Evolutionary conservation across 331 rosid species (phyloP).

Genomic region (Acacia concinna): DNA sequence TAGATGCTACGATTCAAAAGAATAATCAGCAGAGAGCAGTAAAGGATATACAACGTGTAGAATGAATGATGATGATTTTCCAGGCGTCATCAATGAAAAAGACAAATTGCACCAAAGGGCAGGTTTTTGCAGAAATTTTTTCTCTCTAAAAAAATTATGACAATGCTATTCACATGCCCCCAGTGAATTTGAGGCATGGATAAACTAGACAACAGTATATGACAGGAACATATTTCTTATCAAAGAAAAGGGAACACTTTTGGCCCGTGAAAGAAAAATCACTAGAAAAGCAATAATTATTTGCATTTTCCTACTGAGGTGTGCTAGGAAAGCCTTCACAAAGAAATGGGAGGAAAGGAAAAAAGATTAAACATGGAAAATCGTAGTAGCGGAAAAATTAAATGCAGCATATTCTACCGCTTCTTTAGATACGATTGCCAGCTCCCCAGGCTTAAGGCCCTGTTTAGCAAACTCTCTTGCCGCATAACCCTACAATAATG

Average conservation of each 20-base stretch:
- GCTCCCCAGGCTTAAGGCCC: slow-evolving; percentile 63
- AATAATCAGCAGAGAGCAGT: background rate
- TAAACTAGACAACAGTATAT: background rate
- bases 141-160: background rate
- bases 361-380: background rate
- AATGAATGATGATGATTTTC: background rate
- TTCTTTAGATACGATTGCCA: slow-evolving; percentile 67
- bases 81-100: background rate
- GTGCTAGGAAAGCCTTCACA: background rate
- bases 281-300: background rate
- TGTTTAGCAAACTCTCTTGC: slow-evolving; percentile 66
- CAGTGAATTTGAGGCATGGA: background rate
- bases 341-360: background rate
- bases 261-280: background rate
- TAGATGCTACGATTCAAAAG: background rate
- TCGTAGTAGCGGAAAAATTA: background rate
- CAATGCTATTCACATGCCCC: background rate
- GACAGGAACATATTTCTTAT: background rate
- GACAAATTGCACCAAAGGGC: background rate
- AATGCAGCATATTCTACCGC: slow-evolving; percentile 41
- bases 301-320: background rate
- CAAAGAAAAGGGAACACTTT: background rate
- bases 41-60: background rate
- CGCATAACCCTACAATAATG: slow-evolving; percentile 56
- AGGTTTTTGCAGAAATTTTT: background rate